These are phyloP conservation scores for Eucalyptus microcorys DNA, from an alignment of 345 rosid species.

Conservation along the genomic window DNA sequence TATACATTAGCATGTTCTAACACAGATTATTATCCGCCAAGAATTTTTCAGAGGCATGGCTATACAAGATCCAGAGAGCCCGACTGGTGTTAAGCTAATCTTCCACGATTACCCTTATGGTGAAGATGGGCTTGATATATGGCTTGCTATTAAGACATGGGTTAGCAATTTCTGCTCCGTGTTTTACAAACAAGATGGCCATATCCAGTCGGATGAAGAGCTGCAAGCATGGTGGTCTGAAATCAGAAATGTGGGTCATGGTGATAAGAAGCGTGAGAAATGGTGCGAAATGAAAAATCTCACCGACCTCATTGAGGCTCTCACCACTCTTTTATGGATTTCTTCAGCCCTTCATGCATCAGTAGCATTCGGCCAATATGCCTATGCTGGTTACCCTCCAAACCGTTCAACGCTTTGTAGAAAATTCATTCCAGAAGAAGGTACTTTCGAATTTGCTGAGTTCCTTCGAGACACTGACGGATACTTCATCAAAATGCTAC, in stretches of 20 bases:
- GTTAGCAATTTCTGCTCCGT: constrained; percentile 32
- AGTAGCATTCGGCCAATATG: constrained; percentile 44
- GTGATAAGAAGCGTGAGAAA: constrained; percentile 27
- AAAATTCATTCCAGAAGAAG: constrained; percentile 34
- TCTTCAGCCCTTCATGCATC: constrained; percentile 52
- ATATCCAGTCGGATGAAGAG: constrained; percentile 30
- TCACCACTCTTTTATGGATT: constrained; percentile 53
- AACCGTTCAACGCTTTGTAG: constrained; percentile 33
- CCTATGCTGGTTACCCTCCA: constrained; percentile 46
- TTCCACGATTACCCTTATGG: constrained; percentile 55
- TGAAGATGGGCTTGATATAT: constrained; percentile 48
- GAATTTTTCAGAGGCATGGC: constrained; percentile 35
- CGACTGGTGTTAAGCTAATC: constrained; percentile 27
- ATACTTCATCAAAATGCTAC: constrained; percentile 32
- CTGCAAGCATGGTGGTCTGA: constrained; percentile 65
- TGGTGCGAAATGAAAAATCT: constrained; percentile 28
- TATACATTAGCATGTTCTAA: neutral
- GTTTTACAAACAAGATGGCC: constrained; percentile 33
- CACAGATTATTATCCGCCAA: neutral
- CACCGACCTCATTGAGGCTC: constrained; percentile 14
- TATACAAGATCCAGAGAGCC: constrained; percentile 15
- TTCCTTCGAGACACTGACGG: constrained; percentile 26
- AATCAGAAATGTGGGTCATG: constrained; percentile 38
- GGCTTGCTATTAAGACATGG: constrained; percentile 43
- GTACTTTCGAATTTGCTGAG: constrained; percentile 20